Percentiles rank a stretch among this genome's conserved stretches.
Evolutionary conservation across 441 rosid genomes (phyloP).

Genomic region (Croton laevigatus): DNA sequence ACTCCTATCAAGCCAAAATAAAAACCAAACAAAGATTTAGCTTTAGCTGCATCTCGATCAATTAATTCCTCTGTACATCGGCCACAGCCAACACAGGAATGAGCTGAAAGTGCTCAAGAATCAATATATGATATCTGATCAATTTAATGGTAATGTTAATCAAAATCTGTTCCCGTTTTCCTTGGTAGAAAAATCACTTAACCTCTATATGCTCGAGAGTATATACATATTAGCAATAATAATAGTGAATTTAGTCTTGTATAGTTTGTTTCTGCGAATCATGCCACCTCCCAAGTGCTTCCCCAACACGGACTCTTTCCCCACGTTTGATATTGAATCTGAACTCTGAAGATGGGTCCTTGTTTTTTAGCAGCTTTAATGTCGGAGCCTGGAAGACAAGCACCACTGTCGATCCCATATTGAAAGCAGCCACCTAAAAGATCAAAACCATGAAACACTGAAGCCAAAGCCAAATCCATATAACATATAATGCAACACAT

Average conservation of each 20-base stretch:
- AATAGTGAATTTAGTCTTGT: not conserved
- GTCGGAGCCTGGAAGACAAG: constrained; percentile 87
- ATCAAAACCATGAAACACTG: constrained; percentile 12
- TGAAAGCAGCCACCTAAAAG: constrained; percentile 72
- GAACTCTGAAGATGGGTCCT: constrained; percentile 47
- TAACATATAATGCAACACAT: not conserved
- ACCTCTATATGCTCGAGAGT: constrained; percentile 29
- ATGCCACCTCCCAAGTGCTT: constrained; percentile 76
- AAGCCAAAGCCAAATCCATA: not conserved
- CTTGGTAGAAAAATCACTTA: not conserved
- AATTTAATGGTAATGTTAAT: not conserved
- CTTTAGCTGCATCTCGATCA: not conserved
- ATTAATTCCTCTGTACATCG: not conserved
- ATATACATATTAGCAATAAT: not conserved
- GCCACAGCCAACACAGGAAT: not conserved
- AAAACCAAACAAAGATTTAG: too few relatives aligned
- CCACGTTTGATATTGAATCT: constrained; percentile 56
- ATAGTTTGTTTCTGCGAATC: constrained; percentile 19
- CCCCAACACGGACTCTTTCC: constrained; percentile 69
- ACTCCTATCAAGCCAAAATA: not conserved
- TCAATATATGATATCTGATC: not conserved
- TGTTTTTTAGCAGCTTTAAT: constrained; percentile 31
- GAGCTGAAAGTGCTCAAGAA: not conserved
- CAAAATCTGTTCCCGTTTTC: not conserved
- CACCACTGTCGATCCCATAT: constrained; percentile 94